Percentiles rank a stretch among this genome's conserved stretches.
phyloP scores from a whole-genome alignment of 2,329 filamentous ascomycete genomes.

The Xylaria sp. region DNA sequence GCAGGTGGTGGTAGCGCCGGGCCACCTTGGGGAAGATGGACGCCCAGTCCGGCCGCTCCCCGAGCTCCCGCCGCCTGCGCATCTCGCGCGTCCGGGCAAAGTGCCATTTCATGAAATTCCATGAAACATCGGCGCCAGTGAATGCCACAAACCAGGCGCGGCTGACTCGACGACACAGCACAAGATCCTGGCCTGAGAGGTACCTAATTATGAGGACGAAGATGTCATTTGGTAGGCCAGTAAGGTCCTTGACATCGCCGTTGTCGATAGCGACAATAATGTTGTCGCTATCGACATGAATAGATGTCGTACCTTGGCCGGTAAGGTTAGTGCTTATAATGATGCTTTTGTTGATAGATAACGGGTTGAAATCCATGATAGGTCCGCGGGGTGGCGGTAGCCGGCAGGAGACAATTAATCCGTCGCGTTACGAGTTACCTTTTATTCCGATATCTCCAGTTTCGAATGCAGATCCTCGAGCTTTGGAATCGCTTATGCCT shows the following conservation, averaged over 20 bases:
- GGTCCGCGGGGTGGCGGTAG: background rate
- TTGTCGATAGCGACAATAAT: background rate
- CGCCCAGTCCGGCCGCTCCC: conserved; percentile 41
- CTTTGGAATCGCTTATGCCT: background rate
- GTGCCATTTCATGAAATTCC: conserved; percentile 50
- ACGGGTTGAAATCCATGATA: no score
- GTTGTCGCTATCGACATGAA: background rate
- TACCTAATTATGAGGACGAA: conserved; percentile 57
- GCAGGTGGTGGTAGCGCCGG: conserved; percentile 57
- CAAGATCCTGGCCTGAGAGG: conserved; percentile 52
- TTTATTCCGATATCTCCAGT: background rate
- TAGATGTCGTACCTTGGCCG: background rate
- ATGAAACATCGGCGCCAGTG: conserved; percentile 48
- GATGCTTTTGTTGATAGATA: background rate
- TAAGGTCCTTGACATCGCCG: conserved; percentile 39
- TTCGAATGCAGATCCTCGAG: background rate
- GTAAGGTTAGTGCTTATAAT: conserved; percentile 5
- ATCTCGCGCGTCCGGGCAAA: conserved; percentile 59
- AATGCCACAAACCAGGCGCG: conserved; percentile 53
- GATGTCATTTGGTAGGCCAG: conserved; percentile 58
- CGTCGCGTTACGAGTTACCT: background rate
- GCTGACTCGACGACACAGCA: conserved; percentile 57
- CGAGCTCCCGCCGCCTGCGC: conserved; percentile 31
- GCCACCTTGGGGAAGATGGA: conserved; percentile 52
- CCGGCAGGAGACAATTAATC: background rate